Evolutionary conservation across 2,329 filamentous ascomycete species (phyloP).

Genomic region (Pseudopithomyces chartarum): DNA sequence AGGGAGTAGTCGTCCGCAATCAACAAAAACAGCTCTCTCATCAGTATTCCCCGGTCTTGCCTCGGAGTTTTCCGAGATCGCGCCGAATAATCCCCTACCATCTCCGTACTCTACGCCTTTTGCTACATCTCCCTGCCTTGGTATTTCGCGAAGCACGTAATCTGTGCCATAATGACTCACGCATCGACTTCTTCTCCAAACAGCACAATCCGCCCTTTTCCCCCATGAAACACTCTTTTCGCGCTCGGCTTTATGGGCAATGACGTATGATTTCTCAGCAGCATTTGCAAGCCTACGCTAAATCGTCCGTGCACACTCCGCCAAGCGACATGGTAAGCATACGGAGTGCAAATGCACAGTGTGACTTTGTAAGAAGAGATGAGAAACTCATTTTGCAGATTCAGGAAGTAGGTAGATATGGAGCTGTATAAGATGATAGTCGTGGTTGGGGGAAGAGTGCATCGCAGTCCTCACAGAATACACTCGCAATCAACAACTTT

Average conservation of each 20-base stretch:
- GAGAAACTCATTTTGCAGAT: neutral
- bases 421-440: neutral
- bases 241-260: neutral
- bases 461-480: neutral
- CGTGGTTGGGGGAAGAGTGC: neutral
- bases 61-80: neutral
- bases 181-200: neutral
- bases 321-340: neutral
- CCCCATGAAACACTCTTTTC: neutral
- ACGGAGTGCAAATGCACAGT: neutral
- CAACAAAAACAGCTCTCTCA: neutral
- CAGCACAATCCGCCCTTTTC: neutral
- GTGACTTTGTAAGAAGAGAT: neutral
- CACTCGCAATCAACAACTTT: neutral
- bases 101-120: neutral
- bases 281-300: neutral
- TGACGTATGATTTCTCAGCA: conserved; percentile 7
- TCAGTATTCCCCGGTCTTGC: neutral
- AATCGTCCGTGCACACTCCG: neutral
- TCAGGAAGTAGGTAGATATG: neutral
- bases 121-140: neutral
- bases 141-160: neutral
- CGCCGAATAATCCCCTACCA: neutral
- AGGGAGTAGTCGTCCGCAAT: too few species aligned
- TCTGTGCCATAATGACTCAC: neutral